phyloP scores from a whole-genome alignment of 352 stramenopile species.

The Phytophthora quininea region DNA sequence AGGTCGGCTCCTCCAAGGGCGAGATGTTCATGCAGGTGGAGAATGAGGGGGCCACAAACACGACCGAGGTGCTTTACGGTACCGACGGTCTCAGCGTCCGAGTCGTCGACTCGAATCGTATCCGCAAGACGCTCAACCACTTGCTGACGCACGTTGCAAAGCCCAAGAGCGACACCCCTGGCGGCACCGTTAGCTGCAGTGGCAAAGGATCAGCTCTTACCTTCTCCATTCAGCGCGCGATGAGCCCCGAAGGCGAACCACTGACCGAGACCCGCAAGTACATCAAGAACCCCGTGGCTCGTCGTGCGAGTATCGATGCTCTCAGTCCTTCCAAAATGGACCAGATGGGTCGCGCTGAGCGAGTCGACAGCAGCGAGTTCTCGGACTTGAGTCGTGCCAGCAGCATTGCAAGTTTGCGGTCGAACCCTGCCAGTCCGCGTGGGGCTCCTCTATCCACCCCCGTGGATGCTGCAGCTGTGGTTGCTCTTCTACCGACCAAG shows the following conservation, averaged over 20 bases:
- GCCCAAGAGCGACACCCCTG: constrained; percentile 50
- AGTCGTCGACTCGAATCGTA: constrained; percentile 79
- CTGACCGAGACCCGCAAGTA: constrained; percentile 46
- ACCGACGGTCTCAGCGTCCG: constrained; percentile 48
- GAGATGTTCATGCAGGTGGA: constrained; percentile 75
- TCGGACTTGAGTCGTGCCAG: constrained; percentile 56
- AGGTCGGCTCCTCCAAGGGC: constrained; percentile 57
- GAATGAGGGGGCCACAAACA: constrained; percentile 53
- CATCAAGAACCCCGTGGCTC: constrained; percentile 53
- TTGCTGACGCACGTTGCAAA: constrained; percentile 52
- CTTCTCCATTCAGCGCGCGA: constrained; percentile 38
- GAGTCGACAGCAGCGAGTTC: constrained; percentile 52
- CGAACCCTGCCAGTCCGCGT: constrained; percentile 41
- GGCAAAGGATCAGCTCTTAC: constrained; percentile 47
- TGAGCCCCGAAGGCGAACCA: constrained; percentile 31
- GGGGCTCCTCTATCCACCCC: constrained; percentile 6
- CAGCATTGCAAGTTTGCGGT: constrained; percentile 32
- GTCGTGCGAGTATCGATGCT: constrained; percentile 50
- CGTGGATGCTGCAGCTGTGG: constrained; percentile 24
- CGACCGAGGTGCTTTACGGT: constrained; percentile 54
- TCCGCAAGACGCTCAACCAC: constrained; percentile 75
- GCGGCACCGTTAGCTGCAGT: constrained; percentile 54
- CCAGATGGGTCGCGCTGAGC: constrained; percentile 43
- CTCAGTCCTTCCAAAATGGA: constrained; percentile 53
- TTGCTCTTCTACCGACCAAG: constrained; percentile 24